Evolutionary conservation across 495 filamentous ascomycete genomes (phyloP).

Genomic region (Xylaria nigripes): DNA sequence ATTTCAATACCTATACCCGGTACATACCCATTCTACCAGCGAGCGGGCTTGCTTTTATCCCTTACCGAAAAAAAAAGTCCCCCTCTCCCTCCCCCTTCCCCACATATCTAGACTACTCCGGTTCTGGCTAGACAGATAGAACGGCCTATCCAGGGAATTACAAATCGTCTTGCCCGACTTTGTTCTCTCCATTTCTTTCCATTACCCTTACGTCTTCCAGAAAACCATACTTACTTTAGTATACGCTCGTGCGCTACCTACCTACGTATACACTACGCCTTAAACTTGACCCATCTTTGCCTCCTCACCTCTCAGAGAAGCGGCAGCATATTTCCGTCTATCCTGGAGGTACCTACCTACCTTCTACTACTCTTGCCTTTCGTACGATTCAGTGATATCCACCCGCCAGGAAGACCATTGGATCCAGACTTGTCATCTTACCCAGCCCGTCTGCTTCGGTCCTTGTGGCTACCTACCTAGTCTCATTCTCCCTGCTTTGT

Average conservation of each 20-base stretch:
- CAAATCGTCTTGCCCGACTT: conserved; percentile 21
- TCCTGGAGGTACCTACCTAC: neutral
- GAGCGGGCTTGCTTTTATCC: neutral
- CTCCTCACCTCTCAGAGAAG: neutral
- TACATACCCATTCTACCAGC: too few relatives aligned
- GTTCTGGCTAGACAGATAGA: neutral
- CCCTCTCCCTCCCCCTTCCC: neutral
- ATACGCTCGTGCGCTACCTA: too few relatives aligned
- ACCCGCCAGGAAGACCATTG: neutral
- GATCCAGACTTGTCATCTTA: conserved; percentile 1
- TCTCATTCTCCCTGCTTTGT: conserved; percentile 12
- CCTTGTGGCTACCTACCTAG: too few relatives aligned
- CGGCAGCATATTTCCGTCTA: neutral
- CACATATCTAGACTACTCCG: neutral
- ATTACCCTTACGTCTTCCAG: conserved; percentile 14
- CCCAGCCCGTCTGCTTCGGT: too few relatives aligned
- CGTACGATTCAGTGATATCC: neutral
- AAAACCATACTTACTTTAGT: too few relatives aligned
- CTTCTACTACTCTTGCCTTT: neutral
- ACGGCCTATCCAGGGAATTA: conserved; percentile 9
- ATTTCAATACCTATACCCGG: too few relatives aligned
- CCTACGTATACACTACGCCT: too few relatives aligned
- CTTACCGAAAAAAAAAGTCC: neutral
- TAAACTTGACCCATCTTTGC: conserved; percentile 12
- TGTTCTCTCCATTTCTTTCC: conserved; percentile 23